Base-by-base conservation (phyloP, 2,329 filamentous ascomycete species). In the Sclerotinia minor region DNA sequence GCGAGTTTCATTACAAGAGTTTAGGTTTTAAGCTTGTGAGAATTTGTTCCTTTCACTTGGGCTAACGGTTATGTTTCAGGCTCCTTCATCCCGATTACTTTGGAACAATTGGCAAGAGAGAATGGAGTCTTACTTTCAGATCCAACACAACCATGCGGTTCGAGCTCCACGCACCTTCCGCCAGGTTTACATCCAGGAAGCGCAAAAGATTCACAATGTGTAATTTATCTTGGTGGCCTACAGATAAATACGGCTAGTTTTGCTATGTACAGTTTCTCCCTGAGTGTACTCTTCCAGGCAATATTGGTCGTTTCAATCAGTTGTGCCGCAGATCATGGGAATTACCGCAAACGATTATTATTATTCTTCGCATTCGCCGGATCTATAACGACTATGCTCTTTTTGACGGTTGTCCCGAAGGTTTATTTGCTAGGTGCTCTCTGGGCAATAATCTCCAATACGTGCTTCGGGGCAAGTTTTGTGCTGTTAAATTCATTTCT, bases 221-320 rank as follows among this genome's bases (percentile, higher is more conserved):
- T 98, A 69, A 87, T 98, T 69, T 87, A 89, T 71, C 82, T 98
- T 6, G 81, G 96, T 32, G 94, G 94, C 7, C 79, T 91, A 69
- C 89, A 96, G 75, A 89, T 99, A 80, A 98, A 98, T 79, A 97
- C 94, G 0, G 94, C 94, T 47, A 96, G 92, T 78, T 97, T 98
- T 78, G 94, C 93, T 77, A 96, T 98, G 92, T 98, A 98, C 80
- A 97, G 93, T 2, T 99, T 99, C 79, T 96, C 93, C 68, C 83
- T 96, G 75, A 96, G 92, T 77, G 95, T 99, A 1, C 79, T 97
- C 26, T 79, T 97, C 15, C 95, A 99, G 78, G 91, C 94, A 1
- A 80, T 98, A 38, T 81, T 98, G 41, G 96, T 99, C 54, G 92
- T 99, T 71, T 96, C 93, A 76, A 97, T 99, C 83, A 97, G 93